These are phyloP conservation scores for Centrapalus pauciflorus DNA, from an alignment of 129 eudicot genomes.

Conservation along the genomic window DNA sequence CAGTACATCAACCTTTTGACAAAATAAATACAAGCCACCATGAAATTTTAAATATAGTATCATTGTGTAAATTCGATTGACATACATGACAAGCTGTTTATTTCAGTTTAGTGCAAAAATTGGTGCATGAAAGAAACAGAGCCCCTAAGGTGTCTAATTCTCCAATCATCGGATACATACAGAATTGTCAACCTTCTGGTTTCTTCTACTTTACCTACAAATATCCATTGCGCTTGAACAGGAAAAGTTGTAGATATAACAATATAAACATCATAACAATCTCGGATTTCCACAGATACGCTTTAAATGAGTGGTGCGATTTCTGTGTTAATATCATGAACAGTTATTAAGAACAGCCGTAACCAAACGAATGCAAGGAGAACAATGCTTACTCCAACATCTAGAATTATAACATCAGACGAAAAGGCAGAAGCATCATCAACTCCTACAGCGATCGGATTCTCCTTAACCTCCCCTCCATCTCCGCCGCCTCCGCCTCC, in stretches of 20 bases:
- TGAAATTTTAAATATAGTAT: neutral
- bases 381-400: constrained; percentile 60
- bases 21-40: too few species aligned
- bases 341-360: neutral
- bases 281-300: neutral
- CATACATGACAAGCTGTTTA: neutral
- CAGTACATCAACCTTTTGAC: too few species aligned
- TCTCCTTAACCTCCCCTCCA: constrained; percentile 51
- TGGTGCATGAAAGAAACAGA: neutral
- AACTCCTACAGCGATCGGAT: constrained; percentile 35
- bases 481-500: constrained; percentile 52
- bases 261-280: neutral
- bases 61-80: neutral
- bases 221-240: neutral
- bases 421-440: constrained; percentile 51
- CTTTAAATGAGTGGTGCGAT: neutral
- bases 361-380: neutral
- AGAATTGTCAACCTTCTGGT: neutral
- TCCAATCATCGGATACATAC: neutral
- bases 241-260: neutral
- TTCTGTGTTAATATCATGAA: constrained; percentile 9
- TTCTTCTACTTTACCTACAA: neutral
- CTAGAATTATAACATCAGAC: constrained; percentile 83
- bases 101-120: neutral
- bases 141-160: neutral